Conservation (phyloP, 73 alveolate genomes). For the Paramecium sexaurelia region DNA sequence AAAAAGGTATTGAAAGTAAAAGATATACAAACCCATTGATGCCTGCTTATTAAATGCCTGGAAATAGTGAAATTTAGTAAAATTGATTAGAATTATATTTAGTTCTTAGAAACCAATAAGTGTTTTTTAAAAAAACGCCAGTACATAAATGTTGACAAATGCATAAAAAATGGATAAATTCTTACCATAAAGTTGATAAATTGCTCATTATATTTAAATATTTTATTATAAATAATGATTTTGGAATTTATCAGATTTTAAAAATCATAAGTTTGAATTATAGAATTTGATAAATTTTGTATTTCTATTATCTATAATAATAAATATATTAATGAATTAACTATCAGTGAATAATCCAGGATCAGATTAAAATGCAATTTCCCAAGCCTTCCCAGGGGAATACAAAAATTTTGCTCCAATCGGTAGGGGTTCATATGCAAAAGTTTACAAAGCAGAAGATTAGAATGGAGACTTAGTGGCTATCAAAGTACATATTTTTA, state of each 20-base stretch:
- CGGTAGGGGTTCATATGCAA: slow-evolving; percentile 15
- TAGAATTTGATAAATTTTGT: not conserved
- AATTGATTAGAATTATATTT: not conserved
- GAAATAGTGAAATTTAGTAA: not conserved
- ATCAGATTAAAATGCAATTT: not conserved
- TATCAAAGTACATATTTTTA: not conserved
- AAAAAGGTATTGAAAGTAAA: not conserved
- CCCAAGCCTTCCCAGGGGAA: not conserved
- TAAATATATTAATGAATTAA: not conserved
- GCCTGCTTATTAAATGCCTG: slow-evolving; percentile 25
- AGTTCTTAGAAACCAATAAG: not conserved
- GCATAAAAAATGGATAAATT: slow-evolving; percentile 18
- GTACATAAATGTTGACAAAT: not conserved
- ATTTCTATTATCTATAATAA: not conserved
- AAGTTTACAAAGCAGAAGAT: not conserved
- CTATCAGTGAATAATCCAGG: not conserved
- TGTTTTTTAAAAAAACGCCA: not conserved
- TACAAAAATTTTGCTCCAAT: not conserved
- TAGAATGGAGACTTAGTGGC: not conserved
- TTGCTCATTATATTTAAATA: too few species aligned
- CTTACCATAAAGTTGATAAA: not conserved
- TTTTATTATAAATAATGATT: too few species aligned
- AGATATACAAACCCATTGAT: not conserved
- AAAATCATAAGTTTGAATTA: too few species aligned
- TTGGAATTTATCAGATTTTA: too few species aligned